A percentile compares a stretch with the other conserved stretches of the same genome.
These are phyloP conservation scores for Euphrasia arctica DNA, from an alignment of 305 asterid species.

Conservation along the genomic window DNA sequence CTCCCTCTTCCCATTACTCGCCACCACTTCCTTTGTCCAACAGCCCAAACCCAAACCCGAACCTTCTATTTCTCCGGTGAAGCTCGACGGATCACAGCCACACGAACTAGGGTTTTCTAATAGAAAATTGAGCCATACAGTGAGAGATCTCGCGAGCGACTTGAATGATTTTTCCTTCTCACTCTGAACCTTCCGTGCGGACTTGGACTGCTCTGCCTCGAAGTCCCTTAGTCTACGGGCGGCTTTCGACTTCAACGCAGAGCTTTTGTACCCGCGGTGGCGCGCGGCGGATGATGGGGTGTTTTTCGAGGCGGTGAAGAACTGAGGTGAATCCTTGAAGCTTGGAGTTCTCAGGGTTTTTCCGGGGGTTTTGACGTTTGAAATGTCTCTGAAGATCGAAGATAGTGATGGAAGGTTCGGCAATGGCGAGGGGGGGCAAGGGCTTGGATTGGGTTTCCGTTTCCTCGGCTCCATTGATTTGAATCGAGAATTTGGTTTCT, in stretches of 20 bases:
- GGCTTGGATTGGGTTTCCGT: slow-evolving; percentile 29
- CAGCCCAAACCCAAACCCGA: slow-evolving; percentile 33
- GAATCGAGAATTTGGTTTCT: slow-evolving; percentile 18
- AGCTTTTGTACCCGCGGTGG: slow-evolving; percentile 35
- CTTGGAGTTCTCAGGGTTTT: slow-evolving; percentile 30
- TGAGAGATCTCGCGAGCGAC: slow-evolving; percentile 71
- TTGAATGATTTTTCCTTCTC: slow-evolving; percentile 68
- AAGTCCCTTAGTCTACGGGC: slow-evolving; percentile 66
- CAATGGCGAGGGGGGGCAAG: slow-evolving; percentile 50
- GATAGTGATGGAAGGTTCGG: slow-evolving; percentile 40
- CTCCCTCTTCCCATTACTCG: slow-evolving; percentile 70
- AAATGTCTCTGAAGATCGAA: slow-evolving; percentile 61
- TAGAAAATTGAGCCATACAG: slow-evolving; percentile 90
- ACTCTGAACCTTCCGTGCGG: slow-evolving; percentile 66
- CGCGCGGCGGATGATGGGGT: slow-evolving; percentile 52
- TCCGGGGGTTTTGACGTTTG: slow-evolving; percentile 72
- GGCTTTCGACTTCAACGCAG: slow-evolving; percentile 55
- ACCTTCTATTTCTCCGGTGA: slow-evolving; percentile 52
- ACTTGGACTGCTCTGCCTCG: slow-evolving; percentile 81
- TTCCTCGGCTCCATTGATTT: slow-evolving; percentile 57
- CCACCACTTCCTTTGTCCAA: slow-evolving; percentile 24
- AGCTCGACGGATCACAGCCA: slow-evolving; percentile 64
- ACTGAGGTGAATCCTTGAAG: slow-evolving; percentile 51
- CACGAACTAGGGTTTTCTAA: slow-evolving; percentile 79
- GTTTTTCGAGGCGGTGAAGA: slow-evolving; percentile 60